These are phyloP conservation scores for Fusarium sp. DNA, from an alignment of 2,329 filamentous ascomycete species.

Conservation along the genomic window DNA sequence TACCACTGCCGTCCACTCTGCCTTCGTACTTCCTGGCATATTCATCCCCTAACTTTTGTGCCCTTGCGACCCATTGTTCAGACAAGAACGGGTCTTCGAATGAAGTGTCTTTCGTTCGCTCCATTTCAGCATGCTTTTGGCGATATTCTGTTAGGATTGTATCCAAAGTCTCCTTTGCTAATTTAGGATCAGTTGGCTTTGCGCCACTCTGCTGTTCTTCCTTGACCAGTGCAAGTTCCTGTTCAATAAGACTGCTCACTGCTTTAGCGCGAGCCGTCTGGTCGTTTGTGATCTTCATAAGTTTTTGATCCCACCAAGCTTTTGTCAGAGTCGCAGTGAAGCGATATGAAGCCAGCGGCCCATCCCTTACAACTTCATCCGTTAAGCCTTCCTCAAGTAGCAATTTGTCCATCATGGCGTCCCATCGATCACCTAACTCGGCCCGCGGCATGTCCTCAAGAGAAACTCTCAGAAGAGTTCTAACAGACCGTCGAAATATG, in stretches of 20 bases:
- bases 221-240: slow-evolving; percentile 48
- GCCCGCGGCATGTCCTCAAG: slow-evolving; percentile 48
- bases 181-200: neutral
- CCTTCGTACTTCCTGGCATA: neutral
- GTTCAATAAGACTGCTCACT: slow-evolving; percentile 51
- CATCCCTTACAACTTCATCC: neutral
- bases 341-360: slow-evolving; percentile 41
- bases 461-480: slow-evolving; percentile 50
- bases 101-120: neutral
- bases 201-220: slow-evolving; percentile 27
- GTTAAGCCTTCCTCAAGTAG: slow-evolving; percentile 28
- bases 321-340: slow-evolving; percentile 44
- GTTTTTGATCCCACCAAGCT: slow-evolving; percentile 45
- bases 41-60: neutral
- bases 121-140: neutral
- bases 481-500: slow-evolving; percentile 54
- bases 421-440: slow-evolving; percentile 60
- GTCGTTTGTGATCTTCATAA: slow-evolving; percentile 49
- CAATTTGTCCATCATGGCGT: slow-evolving; percentile 47
- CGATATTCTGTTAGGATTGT: slow-evolving; percentile 18
- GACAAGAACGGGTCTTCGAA: slow-evolving; percentile 26
- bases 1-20: neutral
- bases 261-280: slow-evolving; percentile 54
- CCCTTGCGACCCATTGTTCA: neutral
- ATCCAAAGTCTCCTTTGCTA: slow-evolving; percentile 15